Evolutionary conservation across 2,329 filamentous ascomycete genomes (phyloP), one percentile per base, ranked within the genome.

Genomic region (Daldinia sp.): DNA sequence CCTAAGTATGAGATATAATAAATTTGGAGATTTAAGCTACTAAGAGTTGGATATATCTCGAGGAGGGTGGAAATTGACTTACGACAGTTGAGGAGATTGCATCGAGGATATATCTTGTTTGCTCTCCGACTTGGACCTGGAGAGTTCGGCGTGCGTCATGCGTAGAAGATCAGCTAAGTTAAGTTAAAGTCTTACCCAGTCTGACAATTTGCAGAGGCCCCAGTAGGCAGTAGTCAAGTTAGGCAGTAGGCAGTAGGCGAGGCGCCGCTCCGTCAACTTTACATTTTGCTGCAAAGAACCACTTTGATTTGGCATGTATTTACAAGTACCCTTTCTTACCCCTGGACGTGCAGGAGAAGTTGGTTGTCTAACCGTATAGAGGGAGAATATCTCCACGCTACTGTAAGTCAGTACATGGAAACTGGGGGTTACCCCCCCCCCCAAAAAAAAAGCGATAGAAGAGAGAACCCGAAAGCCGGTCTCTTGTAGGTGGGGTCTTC

Each of bases 341-440:
- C 71, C 67, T 73, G 69, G 41, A 67, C 48, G 54, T 71, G 68
- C 70, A 69, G 66, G 66, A 59, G 64, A 64, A 68, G 53, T 59
- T 59, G n/a, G 60, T 67, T 67, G 67, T 68, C 70, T 71, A 72
- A 67, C 70, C 64, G 63, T 66, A 69, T 71, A 68, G 48, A 62
- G 68, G 58, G 60, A 60, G 57, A 28, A 26, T 58, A 46, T 61
- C 44, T 54, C 63, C 48, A 59, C 42, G 41, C 57, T 60, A 44
- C 30, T 51, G 58, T 53, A 46, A 57, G 57, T 60, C 48, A 53
- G 41, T 35, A 30, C 58, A 46, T 58, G 59, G 50, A 20, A 46
- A 37, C 35, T 60, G 33, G 42, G 54, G 48, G 50, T 42, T 58
- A 35, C 30, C 51, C 39, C 59, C 55, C 33, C 33, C 33, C 33